Percentiles rank a stretch among this genome's conserved stretches.
Evolutionary conservation across 139 green algal species (phyloP).

Genomic region (Chlorella sp.): DNA sequence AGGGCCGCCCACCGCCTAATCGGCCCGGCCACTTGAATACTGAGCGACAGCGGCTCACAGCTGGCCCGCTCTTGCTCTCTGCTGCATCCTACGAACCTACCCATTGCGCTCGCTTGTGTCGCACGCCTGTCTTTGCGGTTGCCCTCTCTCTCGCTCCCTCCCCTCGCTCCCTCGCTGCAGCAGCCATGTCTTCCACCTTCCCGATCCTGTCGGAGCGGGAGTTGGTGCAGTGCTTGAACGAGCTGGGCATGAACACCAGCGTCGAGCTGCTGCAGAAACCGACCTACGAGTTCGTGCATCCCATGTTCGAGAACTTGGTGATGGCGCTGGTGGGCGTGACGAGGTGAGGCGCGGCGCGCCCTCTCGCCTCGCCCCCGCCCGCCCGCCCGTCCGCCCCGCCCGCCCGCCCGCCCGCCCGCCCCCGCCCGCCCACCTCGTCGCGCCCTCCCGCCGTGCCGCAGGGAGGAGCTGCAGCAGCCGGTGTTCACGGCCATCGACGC

Average conservation of each 20-base stretch:
- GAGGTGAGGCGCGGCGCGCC: constrained; percentile 43
- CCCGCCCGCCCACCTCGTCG: not conserved
- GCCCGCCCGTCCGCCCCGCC: not conserved
- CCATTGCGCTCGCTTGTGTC: too few relatives aligned
- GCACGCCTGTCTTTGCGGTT: too few relatives aligned
- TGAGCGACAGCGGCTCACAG: too few relatives aligned
- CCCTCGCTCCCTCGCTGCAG: not conserved
- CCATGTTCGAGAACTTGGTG: constrained; percentile 79
- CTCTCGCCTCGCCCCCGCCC: not conserved
- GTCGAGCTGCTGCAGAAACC: constrained; percentile 78
- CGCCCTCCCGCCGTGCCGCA: constrained; percentile 17
- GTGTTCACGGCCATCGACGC: constrained; percentile 81
- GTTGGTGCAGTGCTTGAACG: constrained; percentile 62
- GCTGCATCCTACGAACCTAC: too few relatives aligned
- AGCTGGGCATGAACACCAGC: constrained; percentile 79
- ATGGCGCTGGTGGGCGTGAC: constrained; percentile 73
- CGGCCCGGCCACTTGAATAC: too few relatives aligned
- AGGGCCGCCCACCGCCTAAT: too few relatives aligned
- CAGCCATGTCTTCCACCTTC: not conserved
- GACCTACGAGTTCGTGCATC: constrained; percentile 72
- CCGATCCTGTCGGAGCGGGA: not conserved
- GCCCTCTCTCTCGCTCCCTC: too few relatives aligned
- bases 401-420: not conserved
- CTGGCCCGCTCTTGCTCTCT: too few relatives aligned
- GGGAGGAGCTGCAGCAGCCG: constrained; percentile 89